Conservation (phyloP, 225 moss, liverwort and hornwort genomes). For the Straminergon stramineum region DNA sequence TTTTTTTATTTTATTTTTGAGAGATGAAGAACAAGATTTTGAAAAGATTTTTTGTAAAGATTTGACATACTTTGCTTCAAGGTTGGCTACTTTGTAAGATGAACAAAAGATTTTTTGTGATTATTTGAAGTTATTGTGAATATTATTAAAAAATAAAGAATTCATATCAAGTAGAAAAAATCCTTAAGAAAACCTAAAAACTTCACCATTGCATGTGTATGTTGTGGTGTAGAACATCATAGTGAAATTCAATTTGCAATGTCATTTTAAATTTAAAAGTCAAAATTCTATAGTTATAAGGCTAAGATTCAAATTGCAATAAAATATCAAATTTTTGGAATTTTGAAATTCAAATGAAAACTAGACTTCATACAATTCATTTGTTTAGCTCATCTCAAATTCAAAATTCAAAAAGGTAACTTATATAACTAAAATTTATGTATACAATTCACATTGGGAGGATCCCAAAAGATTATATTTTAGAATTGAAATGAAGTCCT, state of each 20-base stretch:
- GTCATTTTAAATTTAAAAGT: neutral
- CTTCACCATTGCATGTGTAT: neutral
- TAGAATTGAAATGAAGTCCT: neutral
- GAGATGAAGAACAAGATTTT: neutral
- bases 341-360: neutral
- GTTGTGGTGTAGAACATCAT: neutral
- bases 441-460: neutral
- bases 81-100: neutral
- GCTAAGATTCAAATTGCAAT: neutral
- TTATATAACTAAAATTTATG: neutral
- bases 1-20: neutral
- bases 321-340: too few relatives aligned
- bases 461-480: accelerated
- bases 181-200: neutral
- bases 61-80: neutral
- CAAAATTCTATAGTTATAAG: neutral
- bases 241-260: neutral
- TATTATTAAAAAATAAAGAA: neutral
- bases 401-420: neutral
- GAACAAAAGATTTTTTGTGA: too few relatives aligned
- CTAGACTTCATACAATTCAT: neutral
- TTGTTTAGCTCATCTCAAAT: neutral
- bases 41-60: neutral
- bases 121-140: neutral
- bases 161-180: neutral